Conservation (phyloP, 345 rosid species). For the Garcia nutans region DNA sequence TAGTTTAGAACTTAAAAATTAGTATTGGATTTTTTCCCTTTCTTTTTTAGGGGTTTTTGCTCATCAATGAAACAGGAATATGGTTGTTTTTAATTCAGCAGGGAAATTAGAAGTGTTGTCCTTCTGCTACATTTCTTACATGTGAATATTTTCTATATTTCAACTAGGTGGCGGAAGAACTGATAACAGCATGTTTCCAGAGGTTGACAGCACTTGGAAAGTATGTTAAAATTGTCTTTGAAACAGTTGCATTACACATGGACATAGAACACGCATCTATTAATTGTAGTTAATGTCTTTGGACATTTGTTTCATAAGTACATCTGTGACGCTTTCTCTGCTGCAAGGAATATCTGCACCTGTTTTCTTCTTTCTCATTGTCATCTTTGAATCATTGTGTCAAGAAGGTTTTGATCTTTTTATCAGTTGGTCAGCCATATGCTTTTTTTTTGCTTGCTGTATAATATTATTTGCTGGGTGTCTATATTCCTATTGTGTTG, state of each 20-base stretch:
- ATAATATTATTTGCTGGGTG: neutral
- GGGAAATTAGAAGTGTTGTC: neutral
- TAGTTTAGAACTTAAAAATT: neutral
- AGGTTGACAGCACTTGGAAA: conserved; percentile 94
- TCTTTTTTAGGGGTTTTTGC: neutral
- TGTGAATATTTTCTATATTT: conserved; percentile 13
- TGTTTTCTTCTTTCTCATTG: neutral
- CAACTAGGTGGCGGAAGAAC: conserved; percentile 55
- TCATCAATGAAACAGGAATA: neutral
- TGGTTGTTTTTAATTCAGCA: neutral
- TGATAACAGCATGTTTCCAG: conserved; percentile 83
- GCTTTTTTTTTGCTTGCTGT: neutral
- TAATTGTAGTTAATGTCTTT: neutral
- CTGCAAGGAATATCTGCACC: neutral
- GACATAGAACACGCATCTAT: neutral
- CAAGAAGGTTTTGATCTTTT: neutral
- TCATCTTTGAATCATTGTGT: neutral
- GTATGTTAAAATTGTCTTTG: conserved; percentile 46
- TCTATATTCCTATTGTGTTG: neutral
- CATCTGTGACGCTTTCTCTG: neutral
- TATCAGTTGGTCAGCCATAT: neutral
- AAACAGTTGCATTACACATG: neutral
- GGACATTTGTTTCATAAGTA: neutral
- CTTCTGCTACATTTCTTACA: conserved; percentile 8
- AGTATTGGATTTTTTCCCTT: neutral